phyloP scores from a whole-genome alignment of 1,139 yeast genomes.

The Candida sp. region DNA sequence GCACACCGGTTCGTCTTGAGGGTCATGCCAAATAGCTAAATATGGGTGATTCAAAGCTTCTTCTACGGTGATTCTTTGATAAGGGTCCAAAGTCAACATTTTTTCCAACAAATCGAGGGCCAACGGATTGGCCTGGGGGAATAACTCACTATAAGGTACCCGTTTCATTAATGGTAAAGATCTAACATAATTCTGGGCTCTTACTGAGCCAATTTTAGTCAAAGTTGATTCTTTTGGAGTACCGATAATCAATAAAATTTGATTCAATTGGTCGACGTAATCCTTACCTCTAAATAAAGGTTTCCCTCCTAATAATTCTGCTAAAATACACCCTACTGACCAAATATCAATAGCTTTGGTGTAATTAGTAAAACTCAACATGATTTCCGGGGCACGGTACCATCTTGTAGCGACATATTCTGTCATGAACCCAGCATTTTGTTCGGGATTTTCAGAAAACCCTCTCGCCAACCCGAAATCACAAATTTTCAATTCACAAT shows the following conservation, averaged over 20 bases:
- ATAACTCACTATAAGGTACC: slow-evolving; percentile 68
- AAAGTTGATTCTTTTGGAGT: slow-evolving; percentile 87
- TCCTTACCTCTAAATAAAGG: slow-evolving; percentile 94
- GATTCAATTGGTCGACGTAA: slow-evolving; percentile 92
- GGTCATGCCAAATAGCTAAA: slow-evolving; percentile 93
- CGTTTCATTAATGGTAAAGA: slow-evolving; percentile 82
- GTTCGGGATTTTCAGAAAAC: slow-evolving; percentile 79
- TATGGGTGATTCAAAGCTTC: slow-evolving; percentile 91
- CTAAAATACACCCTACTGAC: slow-evolving; percentile 97
- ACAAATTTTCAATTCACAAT: slow-evolving; percentile 93
- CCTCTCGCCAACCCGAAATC: slow-evolving; percentile 98
- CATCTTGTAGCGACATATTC: slow-evolving; percentile 98
- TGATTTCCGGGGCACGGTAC: slow-evolving; percentile 98
- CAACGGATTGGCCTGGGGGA: slow-evolving; percentile 82
- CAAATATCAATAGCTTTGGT: slow-evolving; percentile 96
- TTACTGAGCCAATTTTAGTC: slow-evolving; percentile 77
- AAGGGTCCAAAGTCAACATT: slow-evolving; percentile 88
- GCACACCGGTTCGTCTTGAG: slow-evolving; percentile 90
- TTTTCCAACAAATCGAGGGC: slow-evolving; percentile 80
- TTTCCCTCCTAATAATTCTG: slow-evolving; percentile 87
- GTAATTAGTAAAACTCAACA: slow-evolving; percentile 89
- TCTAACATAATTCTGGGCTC: slow-evolving; percentile 92
- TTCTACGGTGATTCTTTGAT: slow-evolving; percentile 80
- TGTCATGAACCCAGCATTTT: slow-evolving; percentile 87
- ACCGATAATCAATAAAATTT: slow-evolving; percentile 80